Evolutionary conservation across 108 stramenopile genomes (phyloP).

Genomic region (Cyclotella baltica): DNA sequence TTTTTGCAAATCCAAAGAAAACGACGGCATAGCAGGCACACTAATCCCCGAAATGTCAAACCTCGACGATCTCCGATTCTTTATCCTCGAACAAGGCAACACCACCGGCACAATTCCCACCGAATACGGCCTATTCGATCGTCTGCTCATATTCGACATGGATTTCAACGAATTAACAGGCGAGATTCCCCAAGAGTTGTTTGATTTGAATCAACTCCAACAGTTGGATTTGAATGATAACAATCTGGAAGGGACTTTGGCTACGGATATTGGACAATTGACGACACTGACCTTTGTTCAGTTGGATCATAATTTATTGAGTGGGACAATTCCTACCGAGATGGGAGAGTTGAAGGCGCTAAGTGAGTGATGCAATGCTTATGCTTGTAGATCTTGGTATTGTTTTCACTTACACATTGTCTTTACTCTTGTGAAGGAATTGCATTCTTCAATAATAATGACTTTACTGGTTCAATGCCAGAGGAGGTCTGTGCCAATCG

Average conservation of each 20-base stretch:
- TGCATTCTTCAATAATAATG: constrained; percentile 29
- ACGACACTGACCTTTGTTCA: constrained; percentile 53
- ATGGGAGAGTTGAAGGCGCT: constrained; percentile 46
- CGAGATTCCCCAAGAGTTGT: constrained; percentile 25
- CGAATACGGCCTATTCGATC: constrained; percentile 53
- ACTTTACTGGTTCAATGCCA: constrained; percentile 51
- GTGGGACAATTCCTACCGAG: constrained; percentile 66
- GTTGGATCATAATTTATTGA: constrained; percentile 57
- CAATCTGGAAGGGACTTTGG: constrained; percentile 57
- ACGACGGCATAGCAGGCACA: constrained; percentile 66
- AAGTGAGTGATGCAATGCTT: constrained; percentile 13
- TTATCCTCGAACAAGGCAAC: constrained; percentile 63
- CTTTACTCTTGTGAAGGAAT: constrained; percentile 1
- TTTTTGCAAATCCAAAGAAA: constrained; percentile 41
- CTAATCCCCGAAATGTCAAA: constrained; percentile 58
- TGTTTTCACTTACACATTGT: constrained; percentile 3
- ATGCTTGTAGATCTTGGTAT: neutral
- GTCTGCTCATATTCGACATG: constrained; percentile 29
- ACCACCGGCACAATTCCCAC: constrained; percentile 65
- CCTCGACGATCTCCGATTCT: constrained; percentile 46
- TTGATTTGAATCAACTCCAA: constrained; percentile 34
- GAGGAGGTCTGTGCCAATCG: constrained; percentile 55
- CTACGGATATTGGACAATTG: constrained; percentile 59
- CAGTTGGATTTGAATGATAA: constrained; percentile 62
- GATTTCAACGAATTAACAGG: constrained; percentile 38